Conservation (phyloP, 2,329 filamentous ascomycete genomes). For the Delphinella strobiligena region DNA sequence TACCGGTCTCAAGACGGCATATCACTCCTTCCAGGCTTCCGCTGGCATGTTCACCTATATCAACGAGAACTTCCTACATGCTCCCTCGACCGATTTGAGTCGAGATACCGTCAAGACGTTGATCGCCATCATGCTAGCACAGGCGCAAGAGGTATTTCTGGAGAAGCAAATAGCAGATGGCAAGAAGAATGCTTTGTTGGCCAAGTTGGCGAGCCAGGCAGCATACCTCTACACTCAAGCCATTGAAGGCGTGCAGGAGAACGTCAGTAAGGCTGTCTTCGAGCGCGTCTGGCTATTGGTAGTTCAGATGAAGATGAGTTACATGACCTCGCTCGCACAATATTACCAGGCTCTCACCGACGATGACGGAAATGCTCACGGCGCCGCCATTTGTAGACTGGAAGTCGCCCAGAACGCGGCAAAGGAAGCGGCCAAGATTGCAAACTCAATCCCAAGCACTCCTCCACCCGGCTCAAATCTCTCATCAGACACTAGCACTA, state of each 20-base stretch:
- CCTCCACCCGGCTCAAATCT: constrained; percentile 75
- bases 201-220: constrained; percentile 86
- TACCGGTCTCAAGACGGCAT: constrained; percentile 84
- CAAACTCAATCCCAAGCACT: constrained; percentile 68
- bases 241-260: constrained; percentile 81
- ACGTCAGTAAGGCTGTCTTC: constrained; percentile 80
- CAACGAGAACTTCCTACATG: constrained; percentile 98
- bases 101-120: constrained; percentile 90
- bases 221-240: constrained; percentile 80
- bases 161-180: constrained; percentile 90
- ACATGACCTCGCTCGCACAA: constrained; percentile 77
- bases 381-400: constrained; percentile 70
- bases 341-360: constrained; percentile 91
- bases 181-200: constrained; percentile 84
- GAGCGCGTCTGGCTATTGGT: constrained; percentile 87
- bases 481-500: constrained; percentile 61
- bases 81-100: constrained; percentile 90
- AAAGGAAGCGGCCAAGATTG: constrained; percentile 64
- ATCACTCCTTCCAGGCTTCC: constrained; percentile 95
- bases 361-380: constrained; percentile 77
- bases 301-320: constrained; percentile 67
- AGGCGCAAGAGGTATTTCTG: constrained; percentile 93
- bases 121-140: constrained; percentile 85
- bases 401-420: constrained; percentile 68
- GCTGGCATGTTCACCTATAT: constrained; percentile 99